Conservation (phyloP, 805 yeast species). For the Nakazawaea populi region DNA sequence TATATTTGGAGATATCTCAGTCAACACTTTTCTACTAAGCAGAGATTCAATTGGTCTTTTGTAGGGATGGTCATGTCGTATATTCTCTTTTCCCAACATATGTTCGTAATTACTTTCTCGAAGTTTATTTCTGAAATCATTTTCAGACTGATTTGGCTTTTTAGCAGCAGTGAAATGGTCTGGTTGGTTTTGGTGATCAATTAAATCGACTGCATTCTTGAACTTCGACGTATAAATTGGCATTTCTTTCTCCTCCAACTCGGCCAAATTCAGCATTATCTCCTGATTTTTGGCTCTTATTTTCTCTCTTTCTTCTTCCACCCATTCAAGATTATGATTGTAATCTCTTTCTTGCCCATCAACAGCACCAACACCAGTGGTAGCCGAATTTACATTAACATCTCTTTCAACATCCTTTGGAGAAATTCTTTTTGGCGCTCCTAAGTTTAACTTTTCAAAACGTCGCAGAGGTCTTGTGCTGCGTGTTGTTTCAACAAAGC, state of each 20-base stretch:
- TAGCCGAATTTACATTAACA: constrained; percentile 5
- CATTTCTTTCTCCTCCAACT: background rate
- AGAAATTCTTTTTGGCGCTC: constrained; percentile 39
- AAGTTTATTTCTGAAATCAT: background rate
- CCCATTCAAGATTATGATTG: background rate
- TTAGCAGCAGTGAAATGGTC: too few species aligned
- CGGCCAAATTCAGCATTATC: background rate
- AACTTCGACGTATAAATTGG: background rate
- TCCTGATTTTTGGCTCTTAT: background rate
- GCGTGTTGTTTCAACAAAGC: background rate
- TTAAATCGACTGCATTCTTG: background rate
- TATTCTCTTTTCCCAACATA: background rate
- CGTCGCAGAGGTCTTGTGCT: background rate
- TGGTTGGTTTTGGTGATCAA: too few species aligned
- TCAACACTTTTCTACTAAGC: background rate
- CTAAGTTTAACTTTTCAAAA: background rate
- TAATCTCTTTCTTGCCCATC: background rate
- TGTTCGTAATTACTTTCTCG: background rate
- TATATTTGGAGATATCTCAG: background rate
- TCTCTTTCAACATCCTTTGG: constrained; percentile 15
- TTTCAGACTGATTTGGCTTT: too few species aligned
- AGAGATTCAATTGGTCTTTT: background rate
- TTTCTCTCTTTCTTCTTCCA: background rate
- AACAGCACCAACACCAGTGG: background rate
- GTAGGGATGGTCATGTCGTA: background rate